Evolutionary conservation across 1,284 basidiomycete genomes (phyloP).

Genomic region (Sporisorium reilianum): DNA sequence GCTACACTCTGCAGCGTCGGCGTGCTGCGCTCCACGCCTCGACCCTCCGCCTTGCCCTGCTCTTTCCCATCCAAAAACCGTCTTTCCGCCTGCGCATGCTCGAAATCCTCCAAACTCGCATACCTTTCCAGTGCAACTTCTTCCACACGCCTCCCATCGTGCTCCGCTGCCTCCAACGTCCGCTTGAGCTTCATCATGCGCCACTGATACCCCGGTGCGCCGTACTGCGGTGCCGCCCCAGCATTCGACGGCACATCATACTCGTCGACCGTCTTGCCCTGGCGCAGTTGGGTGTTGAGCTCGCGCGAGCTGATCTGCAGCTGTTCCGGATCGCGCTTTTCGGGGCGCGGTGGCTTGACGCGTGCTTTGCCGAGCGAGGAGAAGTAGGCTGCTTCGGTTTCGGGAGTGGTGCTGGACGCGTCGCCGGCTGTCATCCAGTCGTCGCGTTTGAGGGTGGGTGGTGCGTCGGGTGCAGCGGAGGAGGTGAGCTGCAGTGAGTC

Average conservation of each 20-base stretch:
- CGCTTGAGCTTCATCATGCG: conserved; percentile 95
- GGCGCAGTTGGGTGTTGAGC: conserved; percentile 81
- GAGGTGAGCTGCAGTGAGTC: conserved; percentile 78
- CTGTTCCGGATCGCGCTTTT: conserved; percentile 79
- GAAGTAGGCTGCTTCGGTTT: conserved; percentile 72
- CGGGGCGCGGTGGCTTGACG: conserved; percentile 71
- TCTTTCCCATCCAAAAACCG: conserved; percentile 83
- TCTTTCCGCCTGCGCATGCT: conserved; percentile 87
- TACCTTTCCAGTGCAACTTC: conserved; percentile 82
- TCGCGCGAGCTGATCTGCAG: conserved; percentile 76
- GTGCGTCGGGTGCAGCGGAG: too few species aligned
- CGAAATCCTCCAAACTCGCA: conserved; percentile 78
- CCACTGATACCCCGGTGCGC: conserved; percentile 93
- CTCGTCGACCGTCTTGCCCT: conserved; percentile 75
- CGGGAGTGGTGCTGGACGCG: background rate
- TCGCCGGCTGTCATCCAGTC: conserved; percentile 83
- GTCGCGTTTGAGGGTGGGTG: conserved; percentile 76
- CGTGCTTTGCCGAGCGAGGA: conserved; percentile 82
- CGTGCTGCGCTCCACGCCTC: conserved; percentile 70
- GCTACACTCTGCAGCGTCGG: conserved; percentile 55
- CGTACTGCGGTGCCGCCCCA: conserved; percentile 69
- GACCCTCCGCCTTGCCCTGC: conserved; percentile 71
- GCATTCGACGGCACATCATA: conserved; percentile 72
- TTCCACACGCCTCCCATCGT: conserved; percentile 79
- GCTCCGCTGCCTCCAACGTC: conserved; percentile 88